These are phyloP conservation scores for Bertia moriformis DNA, from an alignment of 2,329 filamentous ascomycete species.

Conservation along the genomic window DNA sequence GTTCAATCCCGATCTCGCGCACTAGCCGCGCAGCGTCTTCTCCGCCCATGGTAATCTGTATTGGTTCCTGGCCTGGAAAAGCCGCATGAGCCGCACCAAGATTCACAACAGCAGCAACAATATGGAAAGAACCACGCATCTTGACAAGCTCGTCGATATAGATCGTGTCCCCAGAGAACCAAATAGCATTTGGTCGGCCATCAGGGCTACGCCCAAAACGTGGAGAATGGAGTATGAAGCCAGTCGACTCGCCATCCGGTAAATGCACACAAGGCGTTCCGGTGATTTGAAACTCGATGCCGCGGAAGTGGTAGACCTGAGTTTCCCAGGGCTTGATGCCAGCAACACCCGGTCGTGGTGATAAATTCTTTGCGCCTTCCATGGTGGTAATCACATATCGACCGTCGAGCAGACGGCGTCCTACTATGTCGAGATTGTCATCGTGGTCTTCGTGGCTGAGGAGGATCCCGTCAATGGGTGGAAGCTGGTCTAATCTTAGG, in stretches of 20 bases:
- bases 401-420: constrained; percentile 27
- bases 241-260: constrained; percentile 25
- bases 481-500: constrained; percentile 19
- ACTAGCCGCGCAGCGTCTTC: constrained; percentile 21
- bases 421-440: constrained; percentile 30
- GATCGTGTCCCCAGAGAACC: constrained; percentile 32
- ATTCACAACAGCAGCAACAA: constrained; percentile 23
- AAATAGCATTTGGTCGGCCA: constrained; percentile 27
- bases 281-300: constrained; percentile 19
- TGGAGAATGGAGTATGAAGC: constrained; percentile 22
- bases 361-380: constrained; percentile 26
- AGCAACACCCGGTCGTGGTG: constrained; percentile 22
- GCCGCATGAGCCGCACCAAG: constrained; percentile 16
- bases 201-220: constrained; percentile 19
- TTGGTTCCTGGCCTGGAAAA: constrained; percentile 8
- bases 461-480: constrained; percentile 29
- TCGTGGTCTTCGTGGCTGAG: constrained; percentile 33
- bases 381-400: constrained; percentile 27
- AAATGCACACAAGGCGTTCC: constrained; percentile 27
- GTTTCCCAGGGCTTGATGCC: constrained; percentile 24
- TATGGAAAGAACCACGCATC: constrained; percentile 18
- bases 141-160: constrained; percentile 22
- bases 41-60: constrained; percentile 28
- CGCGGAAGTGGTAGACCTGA: constrained; percentile 10
- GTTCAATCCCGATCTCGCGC: constrained; percentile 20